Percentiles rank a stretch among this genome's conserved stretches.
phyloP scores from a whole-genome alignment of 169 alveolate species.

The Eimeria sp. region DNA sequence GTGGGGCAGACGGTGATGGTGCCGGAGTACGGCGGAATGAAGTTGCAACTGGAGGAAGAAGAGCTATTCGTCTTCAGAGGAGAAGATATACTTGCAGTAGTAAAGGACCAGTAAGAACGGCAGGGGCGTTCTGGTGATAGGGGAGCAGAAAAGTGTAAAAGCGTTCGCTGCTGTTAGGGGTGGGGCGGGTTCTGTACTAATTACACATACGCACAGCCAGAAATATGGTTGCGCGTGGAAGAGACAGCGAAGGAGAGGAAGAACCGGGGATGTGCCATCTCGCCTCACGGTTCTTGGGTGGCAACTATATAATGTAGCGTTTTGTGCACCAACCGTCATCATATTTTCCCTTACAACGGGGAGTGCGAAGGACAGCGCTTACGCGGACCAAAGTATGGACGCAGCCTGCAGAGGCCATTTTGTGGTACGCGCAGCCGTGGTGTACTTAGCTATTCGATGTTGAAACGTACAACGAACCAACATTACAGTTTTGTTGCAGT shows the following conservation, averaged over 20 bases:
- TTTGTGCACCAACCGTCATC: not conserved
- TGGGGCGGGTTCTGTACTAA: not conserved
- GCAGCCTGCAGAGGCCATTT: not conserved
- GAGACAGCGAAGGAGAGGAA: not conserved
- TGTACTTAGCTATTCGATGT: not conserved
- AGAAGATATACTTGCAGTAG: conserved; percentile 92
- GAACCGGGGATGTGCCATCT: not conserved
- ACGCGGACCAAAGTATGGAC: not conserved
- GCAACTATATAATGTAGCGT: not conserved
- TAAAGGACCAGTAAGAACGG: conserved; percentile 47
- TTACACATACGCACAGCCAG: not conserved
- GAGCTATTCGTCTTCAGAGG: conserved; percentile 90
- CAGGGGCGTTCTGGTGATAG: not conserved
- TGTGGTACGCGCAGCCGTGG: not conserved
- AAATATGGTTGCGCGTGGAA: not conserved
- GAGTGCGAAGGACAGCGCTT: not conserved
- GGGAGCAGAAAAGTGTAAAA: not conserved
- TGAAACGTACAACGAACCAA: not conserved
- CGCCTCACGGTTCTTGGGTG: not conserved
- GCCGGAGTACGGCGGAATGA: conserved; percentile 95
- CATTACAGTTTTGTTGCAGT: not conserved
- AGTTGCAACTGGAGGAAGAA: conserved; percentile 91
- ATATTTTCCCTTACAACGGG: not conserved
- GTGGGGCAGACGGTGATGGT: conserved; percentile 93
- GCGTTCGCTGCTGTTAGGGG: not conserved